Percentiles rank a stretch among this genome's conserved stretches.
Evolutionary conservation across 495 filamentous ascomycete genomes (phyloP).

Genomic region (Trichoderma parareesei): DNA sequence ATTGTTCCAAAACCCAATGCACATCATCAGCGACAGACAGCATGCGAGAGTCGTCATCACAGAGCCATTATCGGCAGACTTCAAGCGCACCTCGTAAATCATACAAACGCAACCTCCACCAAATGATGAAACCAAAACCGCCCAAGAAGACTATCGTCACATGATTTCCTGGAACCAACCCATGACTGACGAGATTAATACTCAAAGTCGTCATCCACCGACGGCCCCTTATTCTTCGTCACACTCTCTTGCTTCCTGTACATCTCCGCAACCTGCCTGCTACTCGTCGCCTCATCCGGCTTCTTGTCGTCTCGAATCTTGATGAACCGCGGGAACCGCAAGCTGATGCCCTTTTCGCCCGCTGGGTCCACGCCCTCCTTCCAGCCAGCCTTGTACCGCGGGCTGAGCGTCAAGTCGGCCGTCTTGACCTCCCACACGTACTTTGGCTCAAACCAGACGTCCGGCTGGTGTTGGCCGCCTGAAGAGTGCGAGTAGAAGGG

Average conservation of each 20-base stretch:
- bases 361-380: slow-evolving; percentile 57
- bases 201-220: slow-evolving; percentile 97
- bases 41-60: no score
- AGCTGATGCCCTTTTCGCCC: slow-evolving; percentile 74
- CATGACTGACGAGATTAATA: slow-evolving; percentile 46
- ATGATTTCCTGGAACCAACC: not conserved
- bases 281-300: slow-evolving; percentile 79
- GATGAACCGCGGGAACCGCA: slow-evolving; percentile 89
- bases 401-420: slow-evolving; percentile 86
- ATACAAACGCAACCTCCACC: not conserved
- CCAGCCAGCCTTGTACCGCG: slow-evolving; percentile 76
- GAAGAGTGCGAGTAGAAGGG: slow-evolving; percentile 85
- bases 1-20: not conserved
- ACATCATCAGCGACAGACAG: not conserved
- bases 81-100: not conserved
- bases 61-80: not conserved
- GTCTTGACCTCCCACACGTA: slow-evolving; percentile 97
- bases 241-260: slow-evolving; percentile 91
- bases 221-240: slow-evolving; percentile 61
- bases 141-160: not conserved
- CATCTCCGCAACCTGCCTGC: slow-evolving; percentile 85
- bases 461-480: slow-evolving; percentile 84
- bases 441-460: slow-evolving; percentile 95
- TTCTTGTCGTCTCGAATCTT: slow-evolving; percentile 89
- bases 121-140: not conserved